Conservation (phyloP, 805 yeast genomes). For the Sungouiella thailandica region DNA sequence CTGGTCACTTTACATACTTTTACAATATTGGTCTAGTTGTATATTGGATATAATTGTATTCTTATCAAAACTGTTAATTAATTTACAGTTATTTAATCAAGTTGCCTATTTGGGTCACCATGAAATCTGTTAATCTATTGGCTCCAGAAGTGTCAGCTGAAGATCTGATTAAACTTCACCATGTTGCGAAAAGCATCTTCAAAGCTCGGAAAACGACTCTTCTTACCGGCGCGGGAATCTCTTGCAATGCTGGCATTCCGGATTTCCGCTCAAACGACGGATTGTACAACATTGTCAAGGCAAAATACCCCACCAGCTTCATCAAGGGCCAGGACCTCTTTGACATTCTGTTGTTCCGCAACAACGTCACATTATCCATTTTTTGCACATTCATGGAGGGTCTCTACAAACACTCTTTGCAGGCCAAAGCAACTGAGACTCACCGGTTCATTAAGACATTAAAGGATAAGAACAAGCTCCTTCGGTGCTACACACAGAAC, state of each 20-base stretch:
- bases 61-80: no score
- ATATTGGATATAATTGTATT: no score
- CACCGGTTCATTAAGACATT: constrained; percentile 67
- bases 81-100: no score
- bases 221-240: constrained; percentile 93
- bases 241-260: constrained; percentile 96
- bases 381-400: constrained; percentile 89
- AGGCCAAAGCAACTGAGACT: constrained; percentile 78
- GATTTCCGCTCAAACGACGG: constrained; percentile 87
- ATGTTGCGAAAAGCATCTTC: constrained; percentile 37
- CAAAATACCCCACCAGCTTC: constrained; percentile 53
- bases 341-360: constrained; percentile 77
- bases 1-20: no score
- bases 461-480: constrained; percentile 57
- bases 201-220: constrained; percentile 60
- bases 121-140: constrained; percentile 28
- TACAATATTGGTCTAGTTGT: no score
- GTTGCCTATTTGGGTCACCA: no score
- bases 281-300: constrained; percentile 67
- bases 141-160: constrained; percentile 19
- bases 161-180: constrained; percentile 29
- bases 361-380: constrained; percentile 57
- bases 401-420: constrained; percentile 55
- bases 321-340: constrained; percentile 87
- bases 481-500: constrained; percentile 91